Evolutionary conservation across 805 yeast species (phyloP).

Genomic region (Ogataea nonfermentans): DNA sequence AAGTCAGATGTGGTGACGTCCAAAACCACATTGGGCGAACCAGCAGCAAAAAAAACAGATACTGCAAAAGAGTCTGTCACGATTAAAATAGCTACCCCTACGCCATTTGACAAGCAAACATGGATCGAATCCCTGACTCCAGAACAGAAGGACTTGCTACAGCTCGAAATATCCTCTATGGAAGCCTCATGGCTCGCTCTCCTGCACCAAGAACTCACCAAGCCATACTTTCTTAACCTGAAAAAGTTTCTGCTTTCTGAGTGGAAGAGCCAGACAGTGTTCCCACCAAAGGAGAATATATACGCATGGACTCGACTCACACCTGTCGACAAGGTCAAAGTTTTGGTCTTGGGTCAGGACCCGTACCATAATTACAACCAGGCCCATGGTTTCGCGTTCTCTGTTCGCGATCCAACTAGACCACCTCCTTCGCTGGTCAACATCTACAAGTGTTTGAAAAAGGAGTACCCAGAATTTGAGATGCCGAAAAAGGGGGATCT

Average conservation of each 20-base stretch:
- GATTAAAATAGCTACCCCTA: not conserved
- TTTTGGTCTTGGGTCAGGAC: constrained; percentile 89
- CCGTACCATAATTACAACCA: constrained; percentile 92
- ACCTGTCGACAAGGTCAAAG: constrained; percentile 69
- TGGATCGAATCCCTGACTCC: constrained; percentile 50
- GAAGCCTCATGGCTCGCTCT: constrained; percentile 77
- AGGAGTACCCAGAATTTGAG: constrained; percentile 67
- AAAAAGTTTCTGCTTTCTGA: constrained; percentile 61
- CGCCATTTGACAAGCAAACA: constrained; percentile 44
- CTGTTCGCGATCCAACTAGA: constrained; percentile 77
- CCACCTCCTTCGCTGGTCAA: constrained; percentile 88
- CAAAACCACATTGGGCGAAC: not conserved
- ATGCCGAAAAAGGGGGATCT: constrained; percentile 66
- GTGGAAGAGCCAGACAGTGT: constrained; percentile 45
- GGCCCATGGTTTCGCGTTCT: constrained; percentile 95
- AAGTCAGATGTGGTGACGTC: constrained; percentile 3
- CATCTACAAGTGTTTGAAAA: constrained; percentile 74
- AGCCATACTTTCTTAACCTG: constrained; percentile 77
- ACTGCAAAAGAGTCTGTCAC: constrained; percentile 2
- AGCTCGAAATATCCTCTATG: constrained; percentile 66
- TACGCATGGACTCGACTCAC: constrained; percentile 92
- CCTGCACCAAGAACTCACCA: constrained; percentile 68
- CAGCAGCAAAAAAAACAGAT: not conserved
- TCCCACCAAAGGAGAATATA: constrained; percentile 74
- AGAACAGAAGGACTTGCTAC: constrained; percentile 51